phyloP scores from a whole-genome alignment of 345 rosid species.

The Gossypium anomalum region DNA sequence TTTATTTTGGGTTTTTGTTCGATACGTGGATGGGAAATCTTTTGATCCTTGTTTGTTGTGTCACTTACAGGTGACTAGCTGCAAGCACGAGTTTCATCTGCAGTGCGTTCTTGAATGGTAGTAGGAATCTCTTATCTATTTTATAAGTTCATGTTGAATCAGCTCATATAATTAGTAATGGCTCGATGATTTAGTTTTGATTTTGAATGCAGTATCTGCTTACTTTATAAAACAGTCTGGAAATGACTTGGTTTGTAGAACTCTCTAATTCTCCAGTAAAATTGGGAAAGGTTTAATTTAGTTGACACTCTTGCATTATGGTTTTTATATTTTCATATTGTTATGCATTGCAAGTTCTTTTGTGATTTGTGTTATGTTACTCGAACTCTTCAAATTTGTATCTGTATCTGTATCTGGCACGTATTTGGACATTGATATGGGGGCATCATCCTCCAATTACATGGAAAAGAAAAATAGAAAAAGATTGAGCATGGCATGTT shows the following conservation, averaged over 20 bases:
- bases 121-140: neutral
- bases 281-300: neutral
- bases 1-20: neutral
- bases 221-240: neutral
- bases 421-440: too few species aligned
- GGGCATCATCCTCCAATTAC: too few species aligned
- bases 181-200: neutral
- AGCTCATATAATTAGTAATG: neutral
- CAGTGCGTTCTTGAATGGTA: conserved; percentile 98
- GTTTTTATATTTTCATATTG: neutral
- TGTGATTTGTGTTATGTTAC: neutral
- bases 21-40: neutral
- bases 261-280: neutral
- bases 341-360: neutral
- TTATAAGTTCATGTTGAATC: neutral
- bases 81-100: conserved; percentile 98
- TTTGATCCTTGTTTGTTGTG: neutral
- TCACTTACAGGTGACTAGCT: conserved; percentile 61
- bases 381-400: neutral
- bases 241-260: neutral
- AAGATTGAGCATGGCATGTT: too few species aligned
- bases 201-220: neutral
- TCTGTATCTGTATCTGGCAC: neutral
- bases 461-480: too few species aligned
- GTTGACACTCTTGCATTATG: neutral